Evolutionary conservation across 2,329 filamentous ascomycete genomes (phyloP).

Genomic region (Paracoccidioides lutzii): DNA sequence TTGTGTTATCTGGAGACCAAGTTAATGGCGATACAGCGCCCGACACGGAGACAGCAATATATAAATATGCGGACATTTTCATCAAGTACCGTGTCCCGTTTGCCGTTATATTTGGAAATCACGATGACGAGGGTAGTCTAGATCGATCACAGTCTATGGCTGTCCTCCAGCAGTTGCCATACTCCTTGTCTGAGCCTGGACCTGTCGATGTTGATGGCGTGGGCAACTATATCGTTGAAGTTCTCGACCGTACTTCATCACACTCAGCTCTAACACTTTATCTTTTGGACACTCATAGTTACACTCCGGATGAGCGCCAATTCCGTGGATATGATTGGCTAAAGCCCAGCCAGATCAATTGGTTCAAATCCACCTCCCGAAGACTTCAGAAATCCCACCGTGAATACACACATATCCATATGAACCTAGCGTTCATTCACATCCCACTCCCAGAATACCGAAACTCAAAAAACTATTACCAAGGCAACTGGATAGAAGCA

Average conservation of each 20-base stretch:
- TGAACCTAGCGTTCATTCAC: slow-evolving; percentile 95
- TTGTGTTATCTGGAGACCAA: slow-evolving; percentile 85
- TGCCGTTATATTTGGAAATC: slow-evolving; percentile 90
- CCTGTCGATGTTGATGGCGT: slow-evolving; percentile 76
- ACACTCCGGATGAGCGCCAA: slow-evolving; percentile 76
- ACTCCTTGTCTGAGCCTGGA: slow-evolving; percentile 73
- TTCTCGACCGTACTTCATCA: slow-evolving; percentile 64
- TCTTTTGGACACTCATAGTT: slow-evolving; percentile 82
- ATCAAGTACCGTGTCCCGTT: slow-evolving; percentile 83
- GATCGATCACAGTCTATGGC: slow-evolving; percentile 69
- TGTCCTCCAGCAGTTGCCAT: slow-evolving; percentile 74
- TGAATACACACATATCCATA: slow-evolving; percentile 80
- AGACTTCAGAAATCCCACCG: slow-evolving; percentile 63
- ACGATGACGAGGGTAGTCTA: slow-evolving; percentile 83
- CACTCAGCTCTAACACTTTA: slow-evolving; percentile 93
- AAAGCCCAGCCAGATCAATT: slow-evolving; percentile 84
- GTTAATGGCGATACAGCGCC: slow-evolving; percentile 88
- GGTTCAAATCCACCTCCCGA: slow-evolving; percentile 73
- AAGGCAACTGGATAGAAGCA: slow-evolving; percentile 66
- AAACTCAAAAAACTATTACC: slow-evolving; percentile 43
- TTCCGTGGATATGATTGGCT: slow-evolving; percentile 97
- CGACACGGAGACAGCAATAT: slow-evolving; percentile 84
- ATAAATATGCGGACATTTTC: slow-evolving; percentile 79
- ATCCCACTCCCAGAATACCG: slow-evolving; percentile 88
- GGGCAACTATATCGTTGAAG: slow-evolving; percentile 88